Percentiles rank a stretch among this genome's conserved stretches.
These are phyloP conservation scores for Teunomyces funiuensis DNA, from an alignment of 805 yeast species.

Conservation along the genomic window DNA sequence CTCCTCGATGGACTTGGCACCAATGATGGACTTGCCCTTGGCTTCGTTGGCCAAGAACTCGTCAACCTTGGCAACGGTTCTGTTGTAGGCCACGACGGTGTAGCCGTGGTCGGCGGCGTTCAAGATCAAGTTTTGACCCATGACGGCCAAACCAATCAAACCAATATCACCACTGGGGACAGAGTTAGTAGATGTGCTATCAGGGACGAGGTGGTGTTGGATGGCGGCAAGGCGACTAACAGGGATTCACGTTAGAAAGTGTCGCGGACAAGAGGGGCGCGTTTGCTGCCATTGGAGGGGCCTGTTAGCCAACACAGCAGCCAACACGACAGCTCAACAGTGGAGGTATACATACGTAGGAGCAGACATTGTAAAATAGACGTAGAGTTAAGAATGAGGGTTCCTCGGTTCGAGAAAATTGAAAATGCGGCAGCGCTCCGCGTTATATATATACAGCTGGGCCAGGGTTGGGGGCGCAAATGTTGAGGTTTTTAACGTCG, in stretches of 20 bases:
- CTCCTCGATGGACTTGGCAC: slow-evolving; percentile 91
- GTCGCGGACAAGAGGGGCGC: neutral
- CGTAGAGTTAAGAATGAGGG: slow-evolving; percentile 1
- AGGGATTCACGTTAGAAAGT: slow-evolving; percentile 8
- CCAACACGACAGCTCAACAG: neutral
- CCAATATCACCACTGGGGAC: slow-evolving; percentile 85
- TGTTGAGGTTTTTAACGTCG: neutral
- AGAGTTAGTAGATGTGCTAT: slow-evolving; percentile 25
- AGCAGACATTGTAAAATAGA: slow-evolving; percentile 27
- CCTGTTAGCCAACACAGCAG: no score
- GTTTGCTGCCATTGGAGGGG: no score
- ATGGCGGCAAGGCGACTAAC: slow-evolving; percentile 12
- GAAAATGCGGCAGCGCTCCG: neutral
- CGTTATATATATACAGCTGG: neutral
- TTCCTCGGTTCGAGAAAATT: neutral
- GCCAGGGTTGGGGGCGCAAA: neutral
- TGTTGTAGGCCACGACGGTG: slow-evolving; percentile 97
- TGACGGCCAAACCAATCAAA: slow-evolving; percentile 98
- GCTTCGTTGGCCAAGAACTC: slow-evolving; percentile 92
- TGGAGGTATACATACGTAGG: slow-evolving; percentile 39
- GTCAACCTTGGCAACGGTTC: slow-evolving; percentile 95
- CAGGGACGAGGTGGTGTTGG: slow-evolving; percentile 12
- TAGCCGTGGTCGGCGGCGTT: slow-evolving; percentile 99
- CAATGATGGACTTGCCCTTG: slow-evolving; percentile 93
- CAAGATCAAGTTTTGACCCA: slow-evolving; percentile 97